Evolutionary conservation across 179 eudicot species (phyloP).

Genomic region (Corrigiola litoralis): DNA sequence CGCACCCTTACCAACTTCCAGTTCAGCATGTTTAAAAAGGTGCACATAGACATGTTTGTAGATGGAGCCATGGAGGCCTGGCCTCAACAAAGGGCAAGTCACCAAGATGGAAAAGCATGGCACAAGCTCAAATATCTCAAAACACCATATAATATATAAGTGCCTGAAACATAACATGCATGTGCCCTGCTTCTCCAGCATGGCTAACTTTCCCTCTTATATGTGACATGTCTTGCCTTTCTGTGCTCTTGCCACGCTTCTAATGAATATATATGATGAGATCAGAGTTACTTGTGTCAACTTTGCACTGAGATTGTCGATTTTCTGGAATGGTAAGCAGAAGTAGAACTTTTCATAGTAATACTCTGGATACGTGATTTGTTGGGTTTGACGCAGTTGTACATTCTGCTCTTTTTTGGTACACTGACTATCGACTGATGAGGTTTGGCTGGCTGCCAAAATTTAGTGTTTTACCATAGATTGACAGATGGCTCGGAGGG

Average conservation of each 20-base stretch:
- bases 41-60: background rate
- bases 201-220: constrained; percentile 24
- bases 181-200: constrained; percentile 42
- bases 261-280: too few relatives aligned
- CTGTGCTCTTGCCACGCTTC: background rate
- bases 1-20: background rate
- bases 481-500: background rate
- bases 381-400: constrained; percentile 28
- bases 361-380: background rate
- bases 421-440: constrained; percentile 15
- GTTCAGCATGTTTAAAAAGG: background rate
- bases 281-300: too few relatives aligned
- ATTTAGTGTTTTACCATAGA: background rate
- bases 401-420: constrained; percentile 1
- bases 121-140: constrained; percentile 21
- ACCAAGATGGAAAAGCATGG: constrained; percentile 30
- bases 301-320: too few relatives aligned
- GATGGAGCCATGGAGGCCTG: background rate
- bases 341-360: background rate
- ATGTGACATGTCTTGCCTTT: background rate
- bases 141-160: background rate
- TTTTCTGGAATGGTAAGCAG: background rate
- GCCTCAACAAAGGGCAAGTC: constrained; percentile 13
- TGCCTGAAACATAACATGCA: constrained; percentile 16
- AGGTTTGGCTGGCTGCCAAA: constrained; percentile 27